Base-by-base conservation (phyloP, 2,329 filamentous ascomycete genomes). In the Pyrenochaeta sp. region DNA sequence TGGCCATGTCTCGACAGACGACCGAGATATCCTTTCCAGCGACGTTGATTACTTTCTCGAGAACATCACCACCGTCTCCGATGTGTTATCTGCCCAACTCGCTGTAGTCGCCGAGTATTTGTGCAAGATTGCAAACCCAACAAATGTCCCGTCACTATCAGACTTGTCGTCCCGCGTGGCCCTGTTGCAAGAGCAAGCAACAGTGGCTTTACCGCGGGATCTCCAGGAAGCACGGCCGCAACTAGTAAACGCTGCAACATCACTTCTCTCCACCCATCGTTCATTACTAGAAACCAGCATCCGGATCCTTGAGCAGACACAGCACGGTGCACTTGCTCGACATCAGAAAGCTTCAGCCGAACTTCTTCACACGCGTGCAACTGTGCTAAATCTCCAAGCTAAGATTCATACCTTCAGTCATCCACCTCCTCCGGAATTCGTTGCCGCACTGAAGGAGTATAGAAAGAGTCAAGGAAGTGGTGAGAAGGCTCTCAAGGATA, bases 261-360 rank as follows among this genome's bases (percentile, higher is more conserved):
- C 55, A 1, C 53, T 76, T 1, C 69, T 77, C 6, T 35, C 49
- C 3, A 52, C 67, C 0, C 72, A 77, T 49, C 67, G 69, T 19
- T 31, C 61, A 14, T 50, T 74, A 13, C 63, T 76, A 8, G 63
- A 70, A 28, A 56, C 62, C n/a, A 56, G 61, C 26, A 74, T 79
- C 35, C 66, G 65, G 11, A 67, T 72, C 22, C 67, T 79, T 6
- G 77, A 80, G 54, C 76, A 77, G 48, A 75, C 70, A 0, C 71
- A 77, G 23, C 74, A 78, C 50, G 77, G 77, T 35, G 62, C 69
- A 3, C 57, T 78, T 1, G 61, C 75, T 1, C 66, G 77, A 1
- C 61, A 65, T 28, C 68, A 68, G 2, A 71, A 72, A 41, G 68
- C 75, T 1, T 68, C 72, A 37, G 73, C 75, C 1, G 75, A 78